Evolutionary conservation across 306 rosid species (phyloP).

Genomic region (Trifolium pratense): DNA sequence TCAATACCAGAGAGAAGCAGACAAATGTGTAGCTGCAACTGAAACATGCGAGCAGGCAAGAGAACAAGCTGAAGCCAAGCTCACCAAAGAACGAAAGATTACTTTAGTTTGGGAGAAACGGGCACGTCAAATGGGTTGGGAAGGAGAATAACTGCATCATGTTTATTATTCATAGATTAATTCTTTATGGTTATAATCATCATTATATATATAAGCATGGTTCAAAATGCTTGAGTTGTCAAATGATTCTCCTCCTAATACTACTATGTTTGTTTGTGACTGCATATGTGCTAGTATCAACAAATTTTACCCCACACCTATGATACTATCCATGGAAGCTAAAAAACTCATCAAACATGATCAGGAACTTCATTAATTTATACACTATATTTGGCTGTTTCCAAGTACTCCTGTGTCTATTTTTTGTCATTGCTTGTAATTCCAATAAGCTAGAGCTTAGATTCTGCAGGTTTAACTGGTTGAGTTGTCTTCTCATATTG

Average conservation of each 20-base stretch:
- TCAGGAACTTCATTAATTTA: conserved; percentile 12
- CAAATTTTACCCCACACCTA: conserved; percentile 45
- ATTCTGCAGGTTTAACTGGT: not conserved
- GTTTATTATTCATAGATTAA: conserved; percentile 26
- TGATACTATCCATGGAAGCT: conserved; percentile 35
- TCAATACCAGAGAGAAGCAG: conserved; percentile 97
- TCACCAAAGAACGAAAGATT: conserved; percentile 75
- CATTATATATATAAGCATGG: conserved; percentile 50
- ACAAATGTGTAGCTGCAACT: conserved; percentile 86
- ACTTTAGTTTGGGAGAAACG: conserved; percentile 80
- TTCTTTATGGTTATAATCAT: conserved; percentile 40
- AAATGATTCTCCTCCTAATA: conserved; percentile 35
- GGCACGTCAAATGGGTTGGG: conserved; percentile 94
- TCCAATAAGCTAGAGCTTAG: not conserved
- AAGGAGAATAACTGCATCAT: conserved; percentile 52
- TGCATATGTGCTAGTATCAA: conserved; percentile 45
- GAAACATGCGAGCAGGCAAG: conserved; percentile 97
- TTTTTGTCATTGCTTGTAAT: not conserved
- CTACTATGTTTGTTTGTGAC: conserved; percentile 38
- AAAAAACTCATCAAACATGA: conserved; percentile 13
- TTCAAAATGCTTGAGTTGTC: conserved; percentile 63
- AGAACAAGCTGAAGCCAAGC: conserved; percentile 74
- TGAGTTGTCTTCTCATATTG: not conserved
- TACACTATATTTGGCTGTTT: conserved; percentile 13
- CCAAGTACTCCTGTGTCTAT: not conserved